Evolutionary conservation across 345 rosid genomes (phyloP), one percentile per base, ranked within the genome.

Genomic region (Eucalyptus pauciflora): DNA sequence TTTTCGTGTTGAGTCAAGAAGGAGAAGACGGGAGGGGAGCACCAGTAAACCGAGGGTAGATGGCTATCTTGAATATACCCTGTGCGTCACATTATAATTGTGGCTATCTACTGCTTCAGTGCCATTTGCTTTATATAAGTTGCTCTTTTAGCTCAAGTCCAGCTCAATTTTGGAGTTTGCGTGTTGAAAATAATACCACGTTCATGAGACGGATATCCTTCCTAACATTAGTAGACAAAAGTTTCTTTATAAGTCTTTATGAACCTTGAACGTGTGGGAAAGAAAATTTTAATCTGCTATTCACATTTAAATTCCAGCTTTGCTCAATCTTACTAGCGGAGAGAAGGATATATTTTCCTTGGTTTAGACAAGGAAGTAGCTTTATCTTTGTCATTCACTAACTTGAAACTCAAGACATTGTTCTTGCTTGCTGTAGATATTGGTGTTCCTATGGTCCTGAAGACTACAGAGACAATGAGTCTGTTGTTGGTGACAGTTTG

Each of bases 401-500:
- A 86, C 87, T 86, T 86, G 87, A 33, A 43, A 50, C 31, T 87
- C 89, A 27, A 86, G 54, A 24, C 71, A 24, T 43, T 62, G 86
- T 86, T 41, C 85, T 76, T 76, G 3, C 85, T 45, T 76, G 85
- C 88, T 90, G 88, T 93, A 94, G 95, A 90, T 94, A 94, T 80
- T 94, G 95, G 95, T 94, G 95, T 85, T 94, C 95, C 22, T 94
- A 92, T 86, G 95, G 95, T 60, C 94, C 94, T 89, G 95, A 94
- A 86, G 95, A 94, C 88, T 76, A 76, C 85, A 24, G 85, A 52
- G 93, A 93, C 83, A 67, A 87, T 15, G 93, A 91, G 88, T 92
- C 92, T 90, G 90, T 90, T 88, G 87, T 88, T 6, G 93, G 90
- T 67, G 94, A 93, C 88, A 94, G 91, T 64, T 91, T 91, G 52